phyloP scores from a whole-genome alignment of 257 asterid species.

The Capsicum baccatum region DNA sequence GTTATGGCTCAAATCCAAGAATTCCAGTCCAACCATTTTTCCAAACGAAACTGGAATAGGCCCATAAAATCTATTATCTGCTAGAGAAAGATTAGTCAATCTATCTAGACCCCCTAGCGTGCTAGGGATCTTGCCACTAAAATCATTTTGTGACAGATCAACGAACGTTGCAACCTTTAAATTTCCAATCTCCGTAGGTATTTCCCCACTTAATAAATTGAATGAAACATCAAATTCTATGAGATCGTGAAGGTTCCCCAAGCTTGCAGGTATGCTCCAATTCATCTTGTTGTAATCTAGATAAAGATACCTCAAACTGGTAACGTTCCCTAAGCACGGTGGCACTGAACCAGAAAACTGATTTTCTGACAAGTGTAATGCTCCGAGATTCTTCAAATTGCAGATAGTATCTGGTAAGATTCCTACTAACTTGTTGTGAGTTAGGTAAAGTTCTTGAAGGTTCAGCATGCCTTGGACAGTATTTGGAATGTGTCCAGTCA shows the following conservation, averaged over 20 bases:
- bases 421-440: neutral
- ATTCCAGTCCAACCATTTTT: neutral
- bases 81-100: neutral
- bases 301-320: neutral
- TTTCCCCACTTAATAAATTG: neutral
- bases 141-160: neutral
- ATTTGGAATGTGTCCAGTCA: neutral
- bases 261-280: neutral
- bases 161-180: neutral
- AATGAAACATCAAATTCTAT: neutral
- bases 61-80: neutral
- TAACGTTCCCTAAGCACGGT: slow-evolving; percentile 1
- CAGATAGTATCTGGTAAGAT: neutral
- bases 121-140: neutral
- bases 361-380: neutral
- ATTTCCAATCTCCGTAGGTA: neutral
- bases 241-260: neutral
- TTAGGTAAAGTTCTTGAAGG: slow-evolving; percentile 3
- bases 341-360: neutral
- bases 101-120: neutral
- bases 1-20: neutral
- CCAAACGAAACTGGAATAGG: slow-evolving; percentile 12
- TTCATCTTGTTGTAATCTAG: neutral
- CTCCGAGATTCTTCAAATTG: neutral
- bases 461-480: neutral